phyloP scores from a whole-genome alignment of 2,329 filamentous ascomycete species.

The Tolypocladium tundrense region DNA sequence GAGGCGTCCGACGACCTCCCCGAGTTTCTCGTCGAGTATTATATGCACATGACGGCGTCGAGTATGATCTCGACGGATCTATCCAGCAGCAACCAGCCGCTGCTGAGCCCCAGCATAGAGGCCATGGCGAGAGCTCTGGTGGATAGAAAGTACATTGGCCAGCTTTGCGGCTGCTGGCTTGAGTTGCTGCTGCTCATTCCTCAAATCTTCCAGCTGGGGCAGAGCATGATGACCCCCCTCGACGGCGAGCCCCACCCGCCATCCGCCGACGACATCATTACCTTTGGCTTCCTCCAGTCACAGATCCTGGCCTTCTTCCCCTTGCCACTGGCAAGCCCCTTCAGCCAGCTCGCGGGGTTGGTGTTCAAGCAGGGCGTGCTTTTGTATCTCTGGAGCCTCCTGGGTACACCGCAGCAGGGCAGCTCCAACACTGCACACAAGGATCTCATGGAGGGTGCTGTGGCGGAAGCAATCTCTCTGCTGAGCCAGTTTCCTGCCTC shows the following conservation, averaged over 20 bases:
- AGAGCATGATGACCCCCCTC: conserved; percentile 22
- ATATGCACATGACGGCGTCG: conserved; percentile 33
- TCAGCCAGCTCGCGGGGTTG: conserved; percentile 28
- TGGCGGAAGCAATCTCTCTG: conserved; percentile 18
- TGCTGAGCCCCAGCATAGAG: conserved; percentile 21
- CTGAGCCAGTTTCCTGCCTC: conserved; percentile 21
- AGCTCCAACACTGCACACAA: conserved; percentile 10
- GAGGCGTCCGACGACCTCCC: conserved; percentile 25
- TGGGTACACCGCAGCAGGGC: conserved; percentile 17
- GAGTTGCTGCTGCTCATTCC: conserved; percentile 25
- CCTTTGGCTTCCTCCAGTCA: conserved; percentile 30
- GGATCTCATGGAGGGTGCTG: conserved; percentile 16
- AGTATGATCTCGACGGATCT: conserved; percentile 35
- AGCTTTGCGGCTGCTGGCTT: conserved; percentile 28
- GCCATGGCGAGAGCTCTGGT: conserved; percentile 17
- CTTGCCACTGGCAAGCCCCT: conserved; percentile 19
- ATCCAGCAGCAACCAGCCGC: conserved; percentile 15
- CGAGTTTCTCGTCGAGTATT: conserved; percentile 37
- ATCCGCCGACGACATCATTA: conserved; percentile 30
- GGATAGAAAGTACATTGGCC: conserved; percentile 21
- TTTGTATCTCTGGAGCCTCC: conserved; percentile 28
- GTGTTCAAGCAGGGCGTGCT: conserved; percentile 35
- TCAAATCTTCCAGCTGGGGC: conserved; percentile 31
- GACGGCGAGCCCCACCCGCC: conserved; percentile 14
- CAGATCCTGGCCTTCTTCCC: conserved; percentile 30